phyloP scores from a whole-genome alignment of 2,329 filamentous ascomycete species.

The Aspergillus sp. region DNA sequence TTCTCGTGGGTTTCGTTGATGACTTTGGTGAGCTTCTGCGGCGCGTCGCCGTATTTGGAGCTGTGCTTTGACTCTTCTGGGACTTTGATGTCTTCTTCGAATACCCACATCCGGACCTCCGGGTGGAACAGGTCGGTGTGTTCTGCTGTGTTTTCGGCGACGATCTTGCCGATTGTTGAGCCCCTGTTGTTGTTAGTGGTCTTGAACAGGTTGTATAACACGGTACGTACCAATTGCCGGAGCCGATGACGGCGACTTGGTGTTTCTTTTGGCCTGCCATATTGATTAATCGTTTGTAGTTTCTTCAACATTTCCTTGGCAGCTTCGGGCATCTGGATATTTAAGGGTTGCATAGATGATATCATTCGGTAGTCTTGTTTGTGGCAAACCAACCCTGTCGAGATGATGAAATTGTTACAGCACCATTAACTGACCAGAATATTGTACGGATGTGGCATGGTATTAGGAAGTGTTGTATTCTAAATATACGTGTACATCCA shows the following conservation, averaged over 20 bases:
- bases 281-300: background rate
- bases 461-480: too few relatives aligned
- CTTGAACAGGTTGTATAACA: background rate
- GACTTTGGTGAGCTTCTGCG: slow-evolving; percentile 79
- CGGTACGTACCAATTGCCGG: slow-evolving; percentile 76
- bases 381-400: too few relatives aligned
- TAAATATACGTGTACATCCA: too few relatives aligned
- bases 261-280: slow-evolving; percentile 9
- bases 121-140: slow-evolving; percentile 83
- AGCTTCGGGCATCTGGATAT: too few relatives aligned
- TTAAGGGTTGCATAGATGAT: too few relatives aligned
- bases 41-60: slow-evolving; percentile 59
- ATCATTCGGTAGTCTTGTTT: too few relatives aligned
- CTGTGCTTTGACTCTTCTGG: slow-evolving; percentile 69
- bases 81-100: slow-evolving; percentile 78
- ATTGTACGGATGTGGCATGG: too few relatives aligned
- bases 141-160: slow-evolving; percentile 90
- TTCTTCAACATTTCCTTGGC: background rate
- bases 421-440: too few relatives aligned
- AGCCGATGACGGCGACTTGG: slow-evolving; percentile 72
- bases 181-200: slow-evolving; percentile 59
- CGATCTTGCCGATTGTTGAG: slow-evolving; percentile 91
- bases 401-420: too few relatives aligned
- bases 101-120: slow-evolving; percentile 41
- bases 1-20: slow-evolving; percentile 94